Base-by-base conservation (phyloP, 345 rosid genomes). In the Rhizophora mangle region DNA sequence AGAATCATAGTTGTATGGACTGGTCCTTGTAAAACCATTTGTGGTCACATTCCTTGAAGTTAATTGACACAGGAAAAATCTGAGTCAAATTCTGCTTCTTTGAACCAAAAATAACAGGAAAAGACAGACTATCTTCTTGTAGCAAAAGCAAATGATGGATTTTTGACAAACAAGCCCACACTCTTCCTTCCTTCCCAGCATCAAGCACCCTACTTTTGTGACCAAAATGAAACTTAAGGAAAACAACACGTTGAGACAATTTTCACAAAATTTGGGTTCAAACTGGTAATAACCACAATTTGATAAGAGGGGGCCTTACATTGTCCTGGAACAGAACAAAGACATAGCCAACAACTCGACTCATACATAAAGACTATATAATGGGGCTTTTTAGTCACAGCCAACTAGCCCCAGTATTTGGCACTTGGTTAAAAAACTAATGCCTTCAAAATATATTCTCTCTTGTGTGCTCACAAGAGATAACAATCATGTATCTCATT, bases 341-440 rank as follows among this genome's bases (percentile, higher is more conserved):
- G 57, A 65, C 22, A 65, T 52, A 53, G 56, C 34, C 10, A 69
- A 70, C 67, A 60, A 72, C 80, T 74, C 67, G 43, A 68, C 36
- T 53, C 37, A 67, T 22, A 54, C 24, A 56, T 22, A 29, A 29
- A 27, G 22, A 62, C 79, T 79, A 81, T 65, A 30, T 46, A 22
- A 73, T 66, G 78, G 84, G 81, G 76, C 66, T 32, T 52, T 60
- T 32, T 52, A 56, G 49, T 62, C 27, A 34, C 34, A 60, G 55
- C 65, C 61, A 72, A 65, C 26, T 2, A 30, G 49, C 53, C 80
- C 72, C 66, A 34, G 75, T 64, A 74, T 46, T 56, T 13, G 80
- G 82, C 82, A 79, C 76, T 46, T 72, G 31, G 71, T 65, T 76
- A 68, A 82, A 78, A 88, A 74, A 81, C 58, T 63, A 77, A 81